phyloP scores from a whole-genome alignment of 2,329 filamentous ascomycete genomes.

The Diaporthe velutina region DNA sequence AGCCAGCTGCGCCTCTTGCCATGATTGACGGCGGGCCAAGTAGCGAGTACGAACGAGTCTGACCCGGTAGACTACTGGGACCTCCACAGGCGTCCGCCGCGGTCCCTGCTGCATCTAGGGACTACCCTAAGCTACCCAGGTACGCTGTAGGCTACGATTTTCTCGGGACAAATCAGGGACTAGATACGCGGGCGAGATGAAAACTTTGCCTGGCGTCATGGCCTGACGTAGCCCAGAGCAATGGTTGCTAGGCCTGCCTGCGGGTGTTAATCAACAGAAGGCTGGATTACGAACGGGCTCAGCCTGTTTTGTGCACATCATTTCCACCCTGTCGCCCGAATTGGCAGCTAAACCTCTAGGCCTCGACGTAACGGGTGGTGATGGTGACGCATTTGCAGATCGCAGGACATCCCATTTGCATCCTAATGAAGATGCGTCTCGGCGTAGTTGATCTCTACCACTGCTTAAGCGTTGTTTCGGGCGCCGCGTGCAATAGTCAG shows the following conservation, averaged over 20 bases:
- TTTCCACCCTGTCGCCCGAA: slow-evolving; percentile 14
- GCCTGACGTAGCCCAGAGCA: slow-evolving; percentile 8
- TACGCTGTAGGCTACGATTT: background rate
- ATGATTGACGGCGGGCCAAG: background rate
- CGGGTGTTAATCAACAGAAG: background rate
- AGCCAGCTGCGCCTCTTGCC: background rate
- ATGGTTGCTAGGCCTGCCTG: background rate
- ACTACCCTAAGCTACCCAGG: background rate
- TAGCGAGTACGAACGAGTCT: slow-evolving; percentile 17
- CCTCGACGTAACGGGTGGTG: background rate
- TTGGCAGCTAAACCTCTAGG: background rate
- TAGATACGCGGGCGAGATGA: slow-evolving; percentile 14
- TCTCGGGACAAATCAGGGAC: slow-evolving; percentile 3
- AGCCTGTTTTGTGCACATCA: slow-evolving; percentile 3
- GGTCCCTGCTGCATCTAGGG: background rate
- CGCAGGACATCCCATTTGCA: background rate
- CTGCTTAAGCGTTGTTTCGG: background rate
- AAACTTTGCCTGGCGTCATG: slow-evolving; percentile 15
- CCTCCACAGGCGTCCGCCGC: background rate
- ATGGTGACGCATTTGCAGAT: slow-evolving; percentile 21
- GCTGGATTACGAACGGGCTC: background rate
- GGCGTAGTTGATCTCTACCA: slow-evolving; percentile 5
- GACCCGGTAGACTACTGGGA: background rate
- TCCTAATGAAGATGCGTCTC: slow-evolving; percentile 6
- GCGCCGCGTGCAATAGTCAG: background rate